Percentiles rank a stretch among this genome's conserved stretches.
These are phyloP conservation scores for Ophiorrhiza pumila DNA, from an alignment of 257 asterid species.

Conservation along the genomic window DNA sequence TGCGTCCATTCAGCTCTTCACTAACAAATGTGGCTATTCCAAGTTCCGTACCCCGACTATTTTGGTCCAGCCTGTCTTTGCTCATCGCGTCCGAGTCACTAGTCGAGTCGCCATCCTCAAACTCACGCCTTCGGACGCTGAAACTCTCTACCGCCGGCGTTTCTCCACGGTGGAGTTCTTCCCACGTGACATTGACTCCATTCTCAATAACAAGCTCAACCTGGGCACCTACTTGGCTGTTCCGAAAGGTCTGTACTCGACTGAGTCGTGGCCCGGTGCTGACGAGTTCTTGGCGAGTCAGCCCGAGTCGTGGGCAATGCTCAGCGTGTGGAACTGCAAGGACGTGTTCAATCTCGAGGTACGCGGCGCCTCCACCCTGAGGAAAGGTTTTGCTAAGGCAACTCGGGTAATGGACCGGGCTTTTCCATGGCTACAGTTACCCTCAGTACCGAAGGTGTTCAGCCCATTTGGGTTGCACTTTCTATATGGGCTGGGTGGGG, in stretches of 20 bases:
- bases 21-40: conserved; percentile 67
- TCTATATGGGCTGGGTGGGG: conserved; percentile 85
- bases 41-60: conserved; percentile 79
- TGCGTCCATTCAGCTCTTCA: conserved; percentile 74
- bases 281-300: conserved; percentile 39
- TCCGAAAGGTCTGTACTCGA: conserved; percentile 30
- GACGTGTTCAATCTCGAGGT: conserved; percentile 76
- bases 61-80: conserved; percentile 76
- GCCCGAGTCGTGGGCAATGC: conserved; percentile 85
- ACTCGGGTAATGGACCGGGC: conserved; percentile 80
- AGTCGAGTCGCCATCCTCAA: conserved; percentile 37
- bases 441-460: conserved; percentile 76
- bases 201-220: conserved; percentile 47
- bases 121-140: conserved; percentile 59
- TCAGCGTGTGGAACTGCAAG: conserved; percentile 80
- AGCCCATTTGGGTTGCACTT: conserved; percentile 84
- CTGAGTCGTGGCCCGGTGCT: conserved; percentile 57
- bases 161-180: conserved; percentile 77
- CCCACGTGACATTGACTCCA: conserved; percentile 78
- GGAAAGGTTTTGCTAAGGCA: conserved; percentile 37
- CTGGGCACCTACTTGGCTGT: conserved; percentile 74
- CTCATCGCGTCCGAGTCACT: conserved; percentile 44
- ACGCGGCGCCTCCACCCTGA: conserved; percentile 73
- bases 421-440: conserved; percentile 58
- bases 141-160: conserved; percentile 54